Evolutionary conservation across 257 asterid genomes (phyloP), one percentile per base, ranked within the genome.

Genomic region (Buddleja alternifolia): DNA sequence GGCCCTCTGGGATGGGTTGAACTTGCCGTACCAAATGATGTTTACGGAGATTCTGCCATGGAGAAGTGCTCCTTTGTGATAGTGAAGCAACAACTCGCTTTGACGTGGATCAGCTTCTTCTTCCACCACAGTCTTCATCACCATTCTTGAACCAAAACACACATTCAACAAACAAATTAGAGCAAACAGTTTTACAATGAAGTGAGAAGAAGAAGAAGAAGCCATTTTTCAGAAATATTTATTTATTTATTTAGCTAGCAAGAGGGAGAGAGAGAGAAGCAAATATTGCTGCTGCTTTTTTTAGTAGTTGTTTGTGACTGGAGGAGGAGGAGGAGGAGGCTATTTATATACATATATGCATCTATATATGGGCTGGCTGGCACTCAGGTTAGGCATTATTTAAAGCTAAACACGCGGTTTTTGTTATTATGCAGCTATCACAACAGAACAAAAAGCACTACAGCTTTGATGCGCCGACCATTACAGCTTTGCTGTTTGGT

Each of bases 61-160:
- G 9, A 89, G 89, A 12, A 89, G 95, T 16, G 85, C 24, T 32
- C 96, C 96, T 6, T 80, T 82, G 92, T 89, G 96, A 62, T 84
- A 88, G 1, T 71, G 69, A 12, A 88, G 74, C 0, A 83, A 63
- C n/a, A n/a, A n/a, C n/a, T n/a, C n/a, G n/a, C 70, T 10, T 29
- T 53, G 2, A 52, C 5, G 54, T 6, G n/a, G 57, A 32, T 67
- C 24, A 14, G 0, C 24, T n/a, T n/a, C n/a, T n/a, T n/a, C n/a
- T n/a, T n/a, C n/a, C n/a, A n/a, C n/a, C n/a, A n/a, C n/a, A n/a
- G n/a, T n/a, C n/a, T n/a, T n/a, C n/a, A n/a, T n/a, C 44, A 69
- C 65, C 3, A 10, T 64, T 58, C 79, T 63, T 2, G 78, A 24
- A 40, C 78, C 82, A 7, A 34, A 40, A 55, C 61, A 77, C 24